Percentiles rank a stretch among this genome's conserved stretches.
These are phyloP conservation scores for Vigna reflexopilosa DNA, from an alignment of 306 rosid genomes.

Conservation along the genomic window DNA sequence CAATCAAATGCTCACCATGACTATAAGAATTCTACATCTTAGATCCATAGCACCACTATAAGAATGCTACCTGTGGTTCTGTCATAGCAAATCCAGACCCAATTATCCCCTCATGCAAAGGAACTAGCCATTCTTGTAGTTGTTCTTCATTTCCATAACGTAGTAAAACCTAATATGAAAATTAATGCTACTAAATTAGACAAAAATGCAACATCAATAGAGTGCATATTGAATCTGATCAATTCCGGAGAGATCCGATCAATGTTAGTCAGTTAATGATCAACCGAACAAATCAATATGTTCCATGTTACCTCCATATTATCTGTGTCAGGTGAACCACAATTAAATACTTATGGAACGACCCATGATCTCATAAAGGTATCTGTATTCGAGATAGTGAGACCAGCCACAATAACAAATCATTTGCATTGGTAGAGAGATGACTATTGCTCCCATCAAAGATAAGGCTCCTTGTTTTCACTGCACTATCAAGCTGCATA, in stretches of 20 bases:
- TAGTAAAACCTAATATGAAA: slow-evolving; percentile 75
- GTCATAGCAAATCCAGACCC: slow-evolving; percentile 98
- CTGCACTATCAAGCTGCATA: slow-evolving; percentile 92
- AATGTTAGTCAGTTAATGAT: slow-evolving; percentile 18
- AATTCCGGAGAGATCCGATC: slow-evolving; percentile 25
- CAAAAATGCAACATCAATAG: slow-evolving; percentile 16
- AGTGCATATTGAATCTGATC: slow-evolving; percentile 10
- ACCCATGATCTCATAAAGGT: slow-evolving; percentile 97
- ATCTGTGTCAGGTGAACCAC: slow-evolving; percentile 96
- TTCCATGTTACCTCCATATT: slow-evolving; percentile 89
- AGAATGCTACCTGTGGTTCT: slow-evolving; percentile 82
- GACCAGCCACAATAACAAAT: slow-evolving; percentile 82
- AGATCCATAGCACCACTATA: slow-evolving; percentile 98
- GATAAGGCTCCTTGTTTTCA: slow-evolving; percentile 69
- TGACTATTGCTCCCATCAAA: slow-evolving; percentile 61
- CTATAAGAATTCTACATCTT: slow-evolving; percentile 85
- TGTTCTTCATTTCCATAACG: slow-evolving; percentile 89
- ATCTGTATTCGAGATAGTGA: slow-evolving; percentile 95
- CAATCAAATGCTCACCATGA: slow-evolving; percentile 76
- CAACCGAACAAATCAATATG: slow-evolving; percentile 29
- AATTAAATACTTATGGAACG: slow-evolving; percentile 83
- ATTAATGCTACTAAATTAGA: slow-evolving; percentile 38
- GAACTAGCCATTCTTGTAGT: slow-evolving; percentile 82
- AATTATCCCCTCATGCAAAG: slow-evolving; percentile 91
- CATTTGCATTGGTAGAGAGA: slow-evolving; percentile 50